phyloP scores from a whole-genome alignment of 2,329 filamentous ascomycete genomes.

The Colletotrichum salicis region DNA sequence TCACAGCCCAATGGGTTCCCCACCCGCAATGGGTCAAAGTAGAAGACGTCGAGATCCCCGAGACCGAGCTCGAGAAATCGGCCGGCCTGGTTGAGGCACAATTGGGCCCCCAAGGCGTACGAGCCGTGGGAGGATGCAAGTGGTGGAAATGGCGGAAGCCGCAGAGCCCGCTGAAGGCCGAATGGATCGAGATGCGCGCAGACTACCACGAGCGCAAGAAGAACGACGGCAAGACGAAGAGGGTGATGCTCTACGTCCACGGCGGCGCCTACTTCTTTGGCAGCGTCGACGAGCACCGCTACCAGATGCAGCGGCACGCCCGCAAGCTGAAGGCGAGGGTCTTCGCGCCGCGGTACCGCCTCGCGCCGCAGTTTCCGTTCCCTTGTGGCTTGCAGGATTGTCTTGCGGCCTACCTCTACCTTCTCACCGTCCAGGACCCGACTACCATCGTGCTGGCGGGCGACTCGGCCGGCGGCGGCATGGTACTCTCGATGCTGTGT shows the following conservation, averaged over 20 bases:
- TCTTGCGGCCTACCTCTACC: constrained; percentile 85
- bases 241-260: constrained; percentile 93
- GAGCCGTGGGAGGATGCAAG: constrained; percentile 79
- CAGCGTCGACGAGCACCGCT: constrained; percentile 95
- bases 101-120: constrained; percentile 80
- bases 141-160: constrained; percentile 92
- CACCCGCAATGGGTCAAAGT: constrained; percentile 88
- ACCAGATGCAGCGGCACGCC: constrained; percentile 96
- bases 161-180: constrained; percentile 75
- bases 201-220: constrained; percentile 80
- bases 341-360: constrained; percentile 85
- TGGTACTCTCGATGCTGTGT: constrained; percentile 84
- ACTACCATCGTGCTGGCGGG: constrained; percentile 88
- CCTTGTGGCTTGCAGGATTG: constrained; percentile 93
- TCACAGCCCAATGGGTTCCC: constrained; percentile 92
- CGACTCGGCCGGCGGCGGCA: constrained; percentile 92
- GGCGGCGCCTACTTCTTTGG: constrained; percentile 97
- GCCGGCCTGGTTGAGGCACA: constrained; percentile 76
- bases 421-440: constrained; percentile 80
- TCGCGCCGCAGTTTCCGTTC: constrained; percentile 95
- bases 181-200: constrained; percentile 96
- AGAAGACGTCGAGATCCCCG: constrained; percentile 73
- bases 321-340: constrained; percentile 91
- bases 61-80: constrained; percentile 71
- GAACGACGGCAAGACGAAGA: constrained; percentile 67